Evolutionary conservation across 768 basidiomycete species (phyloP), one percentile per base, ranked within the genome.

Genomic region (Pholiota microspora): DNA sequence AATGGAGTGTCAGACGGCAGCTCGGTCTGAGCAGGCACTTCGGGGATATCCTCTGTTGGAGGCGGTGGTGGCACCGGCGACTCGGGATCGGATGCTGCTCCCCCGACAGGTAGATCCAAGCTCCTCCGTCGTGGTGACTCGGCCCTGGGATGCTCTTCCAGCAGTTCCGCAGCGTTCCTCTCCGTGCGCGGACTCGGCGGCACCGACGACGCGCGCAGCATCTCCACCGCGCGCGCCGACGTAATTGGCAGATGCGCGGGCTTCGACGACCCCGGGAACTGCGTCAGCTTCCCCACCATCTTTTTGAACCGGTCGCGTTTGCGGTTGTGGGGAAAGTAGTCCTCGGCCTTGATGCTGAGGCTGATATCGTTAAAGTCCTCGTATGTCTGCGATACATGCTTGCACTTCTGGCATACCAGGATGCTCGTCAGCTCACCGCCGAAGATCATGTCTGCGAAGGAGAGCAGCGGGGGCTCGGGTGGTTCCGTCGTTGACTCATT

Each of bases 361-460:
- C 92, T 93, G 62, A 98, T 86, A 69, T 97, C 95, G 67, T 89
- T 88, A 69, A 97, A 98, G 65, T 94, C 92, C 69, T 98, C 95
- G 65, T 90, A 89, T 4, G 89, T 92, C 60, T 93, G 86, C 2
- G 94, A 96, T 47, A 97, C 84, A 63, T 92, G 85, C 69, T 96
- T 95, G 82, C 95, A 98, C 55, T 84, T 83, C 61, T 94, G 92
- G 68, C 95, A 98, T 2, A 98, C 89, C 46, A 98, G 87, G 65
- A 97, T 87, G 72, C 89, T 92, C 4, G 92, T 86, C 45, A 98
- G 78, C 62, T 84, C 82, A 4, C 95, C 95, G 28, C 91, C 90
- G 63, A 97, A 98, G 53, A 97, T 77, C 75, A 91, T 89, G 70
- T 97, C 94, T 4, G 89, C 82, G 58, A 96, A 88, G 0, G 94